Percentiles rank a stretch among this genome's conserved stretches.
Evolutionary conservation across 495 filamentous ascomycete genomes (phyloP).

Genomic region (Hypoxylon cercidicola): DNA sequence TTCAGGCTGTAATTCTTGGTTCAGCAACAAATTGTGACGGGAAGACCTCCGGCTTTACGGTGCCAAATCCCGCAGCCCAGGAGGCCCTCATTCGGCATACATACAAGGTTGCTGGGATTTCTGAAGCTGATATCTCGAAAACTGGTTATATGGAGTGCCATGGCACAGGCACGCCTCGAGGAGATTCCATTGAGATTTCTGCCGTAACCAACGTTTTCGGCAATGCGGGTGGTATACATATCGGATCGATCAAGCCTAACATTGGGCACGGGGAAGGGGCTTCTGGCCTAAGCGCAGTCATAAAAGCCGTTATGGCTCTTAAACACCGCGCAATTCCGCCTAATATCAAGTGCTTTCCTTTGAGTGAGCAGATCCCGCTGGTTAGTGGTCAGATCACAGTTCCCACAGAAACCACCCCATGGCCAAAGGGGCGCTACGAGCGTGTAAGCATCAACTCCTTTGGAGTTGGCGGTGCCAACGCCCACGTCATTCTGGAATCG

Average conservation of each 20-base stretch:
- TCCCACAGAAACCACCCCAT: too few relatives aligned
- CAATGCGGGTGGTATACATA: conserved; percentile 40
- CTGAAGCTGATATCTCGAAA: too few relatives aligned
- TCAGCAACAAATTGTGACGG: conserved; percentile 57
- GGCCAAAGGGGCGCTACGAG: too few relatives aligned
- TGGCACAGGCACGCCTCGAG: too few relatives aligned
- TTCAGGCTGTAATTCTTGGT: conserved; percentile 60
- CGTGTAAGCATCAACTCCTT: too few relatives aligned
- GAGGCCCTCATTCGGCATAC: too few relatives aligned
- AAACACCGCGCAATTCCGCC: conserved; percentile 52
- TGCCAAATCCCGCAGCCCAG: conserved; percentile 45
- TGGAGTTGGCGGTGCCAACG: too few relatives aligned
- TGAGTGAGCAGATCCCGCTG: too few relatives aligned
- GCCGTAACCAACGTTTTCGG: conserved; percentile 44
- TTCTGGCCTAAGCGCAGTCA: conserved; percentile 55
- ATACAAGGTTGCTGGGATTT: too few relatives aligned
- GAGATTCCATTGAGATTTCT: conserved; percentile 47
- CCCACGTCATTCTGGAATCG: too few relatives aligned
- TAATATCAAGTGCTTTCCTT: conserved; percentile 37
- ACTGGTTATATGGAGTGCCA: too few relatives aligned
- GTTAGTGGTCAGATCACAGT: too few relatives aligned
- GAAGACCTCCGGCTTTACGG: conserved; percentile 47
- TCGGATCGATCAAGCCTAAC: conserved; percentile 63
- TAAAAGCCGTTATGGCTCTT: conserved; percentile 59
- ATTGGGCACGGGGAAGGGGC: conserved; percentile 61